phyloP scores from a whole-genome alignment of 805 yeast species.

The Lachancea lanzarotensis region DNA sequence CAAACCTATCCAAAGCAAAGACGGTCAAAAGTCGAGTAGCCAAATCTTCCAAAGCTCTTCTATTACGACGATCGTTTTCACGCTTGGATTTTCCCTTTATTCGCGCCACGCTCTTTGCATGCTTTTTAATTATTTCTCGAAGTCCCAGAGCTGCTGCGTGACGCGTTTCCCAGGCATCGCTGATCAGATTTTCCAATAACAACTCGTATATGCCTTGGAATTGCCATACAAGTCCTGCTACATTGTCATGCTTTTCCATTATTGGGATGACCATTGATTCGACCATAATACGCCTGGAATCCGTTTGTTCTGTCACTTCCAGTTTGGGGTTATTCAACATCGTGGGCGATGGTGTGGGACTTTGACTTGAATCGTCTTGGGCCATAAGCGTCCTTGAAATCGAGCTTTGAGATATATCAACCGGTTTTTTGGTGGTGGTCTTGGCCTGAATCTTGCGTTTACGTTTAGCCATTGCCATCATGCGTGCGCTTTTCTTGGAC shows the following conservation, averaged over 20 bases:
- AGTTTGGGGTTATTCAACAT: constrained; percentile 35
- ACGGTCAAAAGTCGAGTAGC: constrained; percentile 78
- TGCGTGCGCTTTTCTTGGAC: constrained; percentile 55
- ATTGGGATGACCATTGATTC: constrained; percentile 71
- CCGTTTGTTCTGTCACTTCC: constrained; percentile 71
- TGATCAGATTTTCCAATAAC: constrained; percentile 68
- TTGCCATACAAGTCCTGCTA: constrained; percentile 80
- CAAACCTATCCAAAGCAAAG: constrained; percentile 90
- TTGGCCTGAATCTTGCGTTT: constrained; percentile 71
- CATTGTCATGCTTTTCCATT: constrained; percentile 62
- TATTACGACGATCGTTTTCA: constrained; percentile 63
- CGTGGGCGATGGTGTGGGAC: constrained; percentile 20
- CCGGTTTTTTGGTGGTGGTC: constrained; percentile 43
- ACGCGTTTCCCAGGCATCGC: constrained; percentile 87
- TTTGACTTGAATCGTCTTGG: constrained; percentile 25
- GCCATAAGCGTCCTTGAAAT: constrained; percentile 41
- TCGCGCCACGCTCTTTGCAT: constrained; percentile 83
- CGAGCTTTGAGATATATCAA: constrained; percentile 67
- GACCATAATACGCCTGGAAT: constrained; percentile 74
- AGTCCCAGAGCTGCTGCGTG: constrained; percentile 94
- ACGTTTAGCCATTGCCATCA: constrained; percentile 91
- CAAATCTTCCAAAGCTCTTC: constrained; percentile 73
- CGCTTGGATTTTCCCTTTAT: constrained; percentile 51
- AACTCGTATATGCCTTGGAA: constrained; percentile 89
- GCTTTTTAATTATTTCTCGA: constrained; percentile 66